Evolutionary conservation across 2,329 filamentous ascomycete genomes (phyloP).

Genomic region (Leptographium galeiforme): DNA sequence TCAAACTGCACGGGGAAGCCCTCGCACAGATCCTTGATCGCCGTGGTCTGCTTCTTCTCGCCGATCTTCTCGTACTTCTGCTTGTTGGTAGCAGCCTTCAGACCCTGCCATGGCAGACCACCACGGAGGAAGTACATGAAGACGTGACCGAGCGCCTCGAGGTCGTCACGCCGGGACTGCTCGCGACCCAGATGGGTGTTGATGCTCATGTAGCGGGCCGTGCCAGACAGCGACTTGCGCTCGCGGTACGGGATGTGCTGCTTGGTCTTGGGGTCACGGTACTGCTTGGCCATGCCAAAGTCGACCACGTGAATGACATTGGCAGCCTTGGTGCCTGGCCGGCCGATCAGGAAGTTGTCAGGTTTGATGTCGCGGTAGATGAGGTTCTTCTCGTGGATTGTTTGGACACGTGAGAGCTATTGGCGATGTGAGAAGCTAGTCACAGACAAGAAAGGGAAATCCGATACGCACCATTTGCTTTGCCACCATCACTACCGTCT

Average conservation of each 20-base stretch:
- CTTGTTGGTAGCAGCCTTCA: slow-evolving; percentile 68
- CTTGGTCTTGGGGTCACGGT: slow-evolving; percentile 96
- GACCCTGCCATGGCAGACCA: slow-evolving; percentile 56
- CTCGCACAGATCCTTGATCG: slow-evolving; percentile 92
- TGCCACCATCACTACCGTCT: slow-evolving; percentile 97
- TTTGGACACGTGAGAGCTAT: slow-evolving; percentile 77
- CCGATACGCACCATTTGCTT: slow-evolving; percentile 72
- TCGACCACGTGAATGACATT: slow-evolving; percentile 98
- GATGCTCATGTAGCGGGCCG: slow-evolving; percentile 98
- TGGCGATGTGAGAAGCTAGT: neutral
- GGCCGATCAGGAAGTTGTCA: slow-evolving; percentile 96
- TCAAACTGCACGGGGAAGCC: slow-evolving; percentile 95
- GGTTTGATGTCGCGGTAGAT: slow-evolving; percentile 99
- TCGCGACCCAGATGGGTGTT: slow-evolving; percentile 96
- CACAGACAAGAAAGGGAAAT: neutral
- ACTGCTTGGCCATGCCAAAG: slow-evolving; percentile 99
- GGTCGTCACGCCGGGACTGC: slow-evolving; percentile 87
- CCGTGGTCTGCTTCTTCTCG: slow-evolving; percentile 98
- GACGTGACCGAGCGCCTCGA: slow-evolving; percentile 72
- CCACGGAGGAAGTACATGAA: slow-evolving; percentile 66
- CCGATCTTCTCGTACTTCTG: slow-evolving; percentile 99
- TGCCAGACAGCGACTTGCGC: slow-evolving; percentile 91
- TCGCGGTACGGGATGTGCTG: slow-evolving; percentile 97
- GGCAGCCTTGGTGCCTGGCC: slow-evolving; percentile 81
- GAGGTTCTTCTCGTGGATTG: slow-evolving; percentile 96